Conservation (phyloP, 768 basidiomycete species). For the Suillus discolor region DNA sequence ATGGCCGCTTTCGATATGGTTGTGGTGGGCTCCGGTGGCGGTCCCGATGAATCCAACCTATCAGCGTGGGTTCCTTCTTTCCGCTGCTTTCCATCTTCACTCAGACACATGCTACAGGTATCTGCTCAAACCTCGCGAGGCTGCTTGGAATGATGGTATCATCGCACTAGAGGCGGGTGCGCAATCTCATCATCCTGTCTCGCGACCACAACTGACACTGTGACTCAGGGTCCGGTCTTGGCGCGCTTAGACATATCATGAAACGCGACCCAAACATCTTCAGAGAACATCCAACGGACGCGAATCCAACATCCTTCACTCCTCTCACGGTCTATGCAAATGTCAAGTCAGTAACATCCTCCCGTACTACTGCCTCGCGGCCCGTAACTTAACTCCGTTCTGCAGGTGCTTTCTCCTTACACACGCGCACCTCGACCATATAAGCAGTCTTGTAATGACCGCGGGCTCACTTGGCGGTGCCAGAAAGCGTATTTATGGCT, state of each 20-base stretch:
- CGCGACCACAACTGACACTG: conserved; percentile 1
- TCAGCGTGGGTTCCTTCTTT: conserved; percentile 62
- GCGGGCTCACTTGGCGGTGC: conserved; percentile 73
- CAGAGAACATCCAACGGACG: conserved; percentile 22
- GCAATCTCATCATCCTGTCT: conserved; percentile 13
- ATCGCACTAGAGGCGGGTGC: conserved; percentile 87
- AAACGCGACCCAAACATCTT: conserved; percentile 59
- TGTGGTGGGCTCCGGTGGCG: conserved; percentile 85
- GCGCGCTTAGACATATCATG: conserved; percentile 69
- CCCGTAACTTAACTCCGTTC: not conserved
- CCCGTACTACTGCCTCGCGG: not conserved
- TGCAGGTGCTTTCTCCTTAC: conserved; percentile 78
- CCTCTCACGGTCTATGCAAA: conserved; percentile 32
- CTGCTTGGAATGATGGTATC: conserved; percentile 79
- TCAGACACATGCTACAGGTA: conserved; percentile 54
- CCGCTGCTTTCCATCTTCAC: conserved; percentile 17
- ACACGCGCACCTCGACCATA: conserved; percentile 92
- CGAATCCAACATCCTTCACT: conserved; percentile 18
- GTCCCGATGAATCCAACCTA: conserved; percentile 87
- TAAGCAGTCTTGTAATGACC: conserved; percentile 77
- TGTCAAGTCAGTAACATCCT: conserved; percentile 31
- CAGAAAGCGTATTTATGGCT: conserved; percentile 65
- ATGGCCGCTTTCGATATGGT: conserved; percentile 69
- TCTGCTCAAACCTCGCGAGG: conserved; percentile 70
- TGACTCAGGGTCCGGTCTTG: conserved; percentile 79